Base-by-base conservation (phyloP, 2,329 filamentous ascomycete species). In the Aspergillus amoenus region DNA sequence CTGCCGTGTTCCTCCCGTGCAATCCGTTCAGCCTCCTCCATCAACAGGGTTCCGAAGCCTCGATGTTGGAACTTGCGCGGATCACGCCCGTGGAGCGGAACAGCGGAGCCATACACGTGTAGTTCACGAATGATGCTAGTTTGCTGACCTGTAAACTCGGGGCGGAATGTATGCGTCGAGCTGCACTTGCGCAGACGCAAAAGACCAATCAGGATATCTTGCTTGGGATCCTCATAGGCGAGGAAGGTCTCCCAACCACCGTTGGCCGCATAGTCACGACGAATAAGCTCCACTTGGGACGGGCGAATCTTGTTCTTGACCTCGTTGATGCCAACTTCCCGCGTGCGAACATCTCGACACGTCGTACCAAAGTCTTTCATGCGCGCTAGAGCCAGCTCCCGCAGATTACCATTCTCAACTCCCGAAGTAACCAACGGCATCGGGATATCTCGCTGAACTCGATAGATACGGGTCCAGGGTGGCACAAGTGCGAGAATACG, bases 301-400 rank as follows among this genome's bases (percentile, higher is more conserved):
- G 94, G 94, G 1, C 93, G 84, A 65, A 99, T 97, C 80, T 97
- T 97, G 81, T 99, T 88, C 80, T 99, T 99, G 63, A 99, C 93
- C 78, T 99, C 94, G 73, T 99, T 99, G 77, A 99, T 93, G 58
- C 94, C 94, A 22, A 99, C 94, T 77, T 99, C 94, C 59, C 94
- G 87, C 2, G 94, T 99, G 13, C 94, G 88, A 22, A 99, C 94
- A 68, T 99, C 94, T 62, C 95, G 91, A 72, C 95, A 99, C 1
- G 91, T 91, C 0, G 94, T 99, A 49, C 95, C 95, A 66, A 99
- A 97, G 73, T 99, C 94, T 76, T 97, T 97, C 95, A 99, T 99
- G 21, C 94, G 84, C n/a, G 93, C 92, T 55, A 99, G 80, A 0
- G 94, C 93, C 48, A 99, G 80, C 74, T 99, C 94, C 61, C 94